Percentiles rank a stretch among this genome's conserved stretches.
phyloP scores from a whole-genome alignment of 768 basidiomycete species.

The Symmetrospora coprosmae region DNA sequence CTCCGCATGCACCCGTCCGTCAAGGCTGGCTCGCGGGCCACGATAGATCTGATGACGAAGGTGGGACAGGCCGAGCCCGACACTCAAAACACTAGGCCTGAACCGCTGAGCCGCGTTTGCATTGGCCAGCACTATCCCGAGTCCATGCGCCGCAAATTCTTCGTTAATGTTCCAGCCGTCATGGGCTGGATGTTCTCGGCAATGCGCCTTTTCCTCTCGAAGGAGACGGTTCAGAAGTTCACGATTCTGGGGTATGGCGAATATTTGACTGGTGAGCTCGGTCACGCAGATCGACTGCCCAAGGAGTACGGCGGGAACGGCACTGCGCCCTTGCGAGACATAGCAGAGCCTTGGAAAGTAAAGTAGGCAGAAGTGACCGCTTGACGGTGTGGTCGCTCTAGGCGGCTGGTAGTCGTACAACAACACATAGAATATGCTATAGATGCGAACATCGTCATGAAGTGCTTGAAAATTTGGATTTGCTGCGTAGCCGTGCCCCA shows the following conservation, averaged over 20 bases:
- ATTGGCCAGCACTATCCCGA: conserved; percentile 1
- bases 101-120: neutral
- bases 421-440: no score
- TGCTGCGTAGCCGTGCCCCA: conserved; percentile 6
- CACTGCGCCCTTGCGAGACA: no score
- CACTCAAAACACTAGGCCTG: neutral
- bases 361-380: neutral
- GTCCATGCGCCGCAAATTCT: neutral
- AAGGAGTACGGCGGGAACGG: neutral
- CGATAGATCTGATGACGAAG: neutral
- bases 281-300: neutral
- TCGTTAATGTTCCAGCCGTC: neutral
- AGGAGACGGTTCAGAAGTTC: neutral
- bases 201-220: neutral
- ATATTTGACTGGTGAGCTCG: neutral
- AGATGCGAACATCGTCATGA: neutral
- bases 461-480: conserved; percentile 10
- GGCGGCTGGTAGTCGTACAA: no score
- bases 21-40: neutral
- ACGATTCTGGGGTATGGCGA: conserved; percentile 1
- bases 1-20: neutral
- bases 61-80: neutral
- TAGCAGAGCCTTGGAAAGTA: no score
- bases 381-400: neutral
- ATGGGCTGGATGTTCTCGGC: neutral